Conservation (phyloP, 352 stramenopile genomes). For the Phytophthora uliginosa region DNA sequence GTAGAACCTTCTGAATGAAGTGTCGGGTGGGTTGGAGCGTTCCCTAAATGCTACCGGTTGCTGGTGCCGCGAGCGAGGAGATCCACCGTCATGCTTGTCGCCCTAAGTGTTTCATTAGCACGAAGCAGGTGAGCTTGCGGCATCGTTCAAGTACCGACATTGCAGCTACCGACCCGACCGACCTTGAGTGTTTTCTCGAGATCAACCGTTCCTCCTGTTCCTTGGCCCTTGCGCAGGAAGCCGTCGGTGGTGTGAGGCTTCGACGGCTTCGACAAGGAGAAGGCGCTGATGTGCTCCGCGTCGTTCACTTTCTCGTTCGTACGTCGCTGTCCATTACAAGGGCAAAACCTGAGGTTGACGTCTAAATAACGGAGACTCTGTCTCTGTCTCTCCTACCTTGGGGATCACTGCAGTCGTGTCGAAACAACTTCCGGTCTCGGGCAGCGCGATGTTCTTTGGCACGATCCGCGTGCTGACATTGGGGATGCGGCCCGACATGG, state of each 20-base stretch:
- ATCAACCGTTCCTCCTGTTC: slow-evolving; percentile 87
- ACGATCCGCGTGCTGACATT: slow-evolving; percentile 89
- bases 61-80: slow-evolving; percentile 58
- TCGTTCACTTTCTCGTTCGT: slow-evolving; percentile 83
- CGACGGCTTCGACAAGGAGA: slow-evolving; percentile 93
- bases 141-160: background rate
- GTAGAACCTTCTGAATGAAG: slow-evolving; percentile 91
- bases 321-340: slow-evolving; percentile 34
- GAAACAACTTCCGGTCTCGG: slow-evolving; percentile 96
- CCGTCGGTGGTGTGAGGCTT: slow-evolving; percentile 85
- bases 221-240: slow-evolving; percentile 94
- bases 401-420: slow-evolving; percentile 86
- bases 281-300: slow-evolving; percentile 78
- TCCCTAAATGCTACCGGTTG: slow-evolving; percentile 92
- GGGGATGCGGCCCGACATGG: slow-evolving; percentile 75
- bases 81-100: slow-evolving; percentile 52
- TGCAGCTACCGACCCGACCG: background rate
- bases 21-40: slow-evolving; percentile 95
- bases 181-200: slow-evolving; percentile 64
- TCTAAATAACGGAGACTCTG: background rate
- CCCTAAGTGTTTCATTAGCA: slow-evolving; percentile 15
- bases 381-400: slow-evolving; percentile 47
- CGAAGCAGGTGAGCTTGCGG: background rate
- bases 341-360: background rate
- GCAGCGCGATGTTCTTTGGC: slow-evolving; percentile 75